These are phyloP conservation scores for Pythium utonaiense DNA, from an alignment of 352 stramenopile genomes.

Conservation along the genomic window DNA sequence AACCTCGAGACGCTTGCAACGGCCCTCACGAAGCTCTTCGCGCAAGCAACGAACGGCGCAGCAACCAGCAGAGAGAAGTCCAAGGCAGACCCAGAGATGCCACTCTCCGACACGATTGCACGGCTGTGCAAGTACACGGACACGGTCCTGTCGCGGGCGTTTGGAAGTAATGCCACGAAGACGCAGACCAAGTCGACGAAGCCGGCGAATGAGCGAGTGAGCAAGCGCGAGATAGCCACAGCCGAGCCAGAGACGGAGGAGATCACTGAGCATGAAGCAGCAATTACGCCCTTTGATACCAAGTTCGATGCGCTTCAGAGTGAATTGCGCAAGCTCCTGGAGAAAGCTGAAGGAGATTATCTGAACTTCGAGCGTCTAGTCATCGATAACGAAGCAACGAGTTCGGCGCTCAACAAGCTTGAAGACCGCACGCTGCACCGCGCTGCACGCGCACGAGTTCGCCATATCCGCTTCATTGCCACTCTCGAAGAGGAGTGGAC, in stretches of 20 bases:
- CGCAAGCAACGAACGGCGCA: too few relatives aligned
- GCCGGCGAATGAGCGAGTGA: background rate
- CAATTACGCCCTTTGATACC: slow-evolving; percentile 1
- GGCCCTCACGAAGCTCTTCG: background rate
- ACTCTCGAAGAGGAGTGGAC: slow-evolving; percentile 16
- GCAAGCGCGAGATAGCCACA: background rate
- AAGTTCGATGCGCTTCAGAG: slow-evolving; percentile 7
- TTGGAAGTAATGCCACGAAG: background rate
- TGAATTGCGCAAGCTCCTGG: slow-evolving; percentile 4
- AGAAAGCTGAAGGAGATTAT: background rate
- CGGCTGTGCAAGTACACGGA: slow-evolving; percentile 11
- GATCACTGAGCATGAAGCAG: background rate
- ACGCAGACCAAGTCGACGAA: background rate
- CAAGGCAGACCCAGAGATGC: background rate
- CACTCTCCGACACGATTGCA: background rate
- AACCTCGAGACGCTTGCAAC: background rate
- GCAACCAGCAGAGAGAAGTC: background rate
- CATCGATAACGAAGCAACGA: background rate
- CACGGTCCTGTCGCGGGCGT: slow-evolving; percentile 3
- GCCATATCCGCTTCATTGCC: slow-evolving; percentile 11
- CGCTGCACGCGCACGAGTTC: slow-evolving; percentile 11
- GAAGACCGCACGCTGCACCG: slow-evolving; percentile 7
- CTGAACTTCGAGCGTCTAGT: background rate
- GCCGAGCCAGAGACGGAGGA: background rate
- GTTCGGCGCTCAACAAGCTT: slow-evolving; percentile 5